Evolutionary conservation across 192 early-diverging fungal species (phyloP).

Genomic region (Backusella parvicylindrica): DNA sequence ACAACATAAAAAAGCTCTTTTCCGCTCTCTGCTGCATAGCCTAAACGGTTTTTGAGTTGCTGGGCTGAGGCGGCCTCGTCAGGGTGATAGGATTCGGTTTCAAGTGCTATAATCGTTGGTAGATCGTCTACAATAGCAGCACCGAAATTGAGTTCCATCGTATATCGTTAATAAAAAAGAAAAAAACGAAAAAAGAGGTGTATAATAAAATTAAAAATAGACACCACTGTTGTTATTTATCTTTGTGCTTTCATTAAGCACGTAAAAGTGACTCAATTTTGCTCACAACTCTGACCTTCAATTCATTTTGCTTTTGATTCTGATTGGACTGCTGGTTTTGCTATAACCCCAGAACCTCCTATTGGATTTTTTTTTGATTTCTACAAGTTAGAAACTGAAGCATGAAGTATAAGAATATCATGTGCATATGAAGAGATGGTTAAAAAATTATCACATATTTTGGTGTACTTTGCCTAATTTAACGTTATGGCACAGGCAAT

Average conservation of each 20-base stretch:
- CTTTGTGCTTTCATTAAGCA: neutral
- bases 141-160: neutral
- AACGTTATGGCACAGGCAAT: no score
- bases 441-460: no score
- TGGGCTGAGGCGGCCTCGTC: slow-evolving; percentile 44
- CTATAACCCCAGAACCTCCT: no score
- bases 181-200: neutral
- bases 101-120: slow-evolving; percentile 1
- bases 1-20: slow-evolving; percentile 38
- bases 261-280: neutral
- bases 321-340: no score
- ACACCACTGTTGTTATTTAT: no score
- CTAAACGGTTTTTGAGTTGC: slow-evolving; percentile 38
- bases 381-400: no score
- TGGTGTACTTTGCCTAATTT: no score
- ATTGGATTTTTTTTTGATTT: no score
- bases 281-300: no score
- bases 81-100: slow-evolving; percentile 33
- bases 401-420: no score
- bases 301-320: no score
- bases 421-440: no score
- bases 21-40: slow-evolving; percentile 22
- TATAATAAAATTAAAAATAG: neutral
- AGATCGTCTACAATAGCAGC: slow-evolving; percentile 12
- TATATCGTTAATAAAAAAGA: neutral